Conservation (phyloP, 2,329 filamentous ascomycete genomes). For the Pseudogymnoascus sp. region DNA sequence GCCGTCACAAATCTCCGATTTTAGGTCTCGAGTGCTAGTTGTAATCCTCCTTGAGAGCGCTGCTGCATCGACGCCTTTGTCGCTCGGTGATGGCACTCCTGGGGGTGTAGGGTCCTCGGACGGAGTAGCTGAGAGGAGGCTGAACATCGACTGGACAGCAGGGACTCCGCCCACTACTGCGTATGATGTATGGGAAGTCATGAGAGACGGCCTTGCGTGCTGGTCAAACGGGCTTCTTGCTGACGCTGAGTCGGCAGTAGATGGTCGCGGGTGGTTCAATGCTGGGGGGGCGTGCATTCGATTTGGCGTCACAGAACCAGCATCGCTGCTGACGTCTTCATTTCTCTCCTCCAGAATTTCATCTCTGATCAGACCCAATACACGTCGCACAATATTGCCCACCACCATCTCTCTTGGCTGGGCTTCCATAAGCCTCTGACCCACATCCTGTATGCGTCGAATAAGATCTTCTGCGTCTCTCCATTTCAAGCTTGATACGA, state of each 20-base stretch:
- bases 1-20: conserved; percentile 84
- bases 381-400: conserved; percentile 85
- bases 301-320: conserved; percentile 22
- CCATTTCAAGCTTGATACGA: conserved; percentile 75
- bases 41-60: conserved; percentile 23
- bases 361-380: conserved; percentile 83
- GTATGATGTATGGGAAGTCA: conserved; percentile 55
- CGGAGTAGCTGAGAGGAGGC: conserved; percentile 64
- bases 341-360: conserved; percentile 77
- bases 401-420: conserved; percentile 87
- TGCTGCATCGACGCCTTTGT: conserved; percentile 22
- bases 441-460: conserved; percentile 68
- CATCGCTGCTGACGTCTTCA: conserved; percentile 34
- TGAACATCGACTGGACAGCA: conserved; percentile 68
- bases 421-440: conserved; percentile 67
- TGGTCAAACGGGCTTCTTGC: background rate
- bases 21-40: conserved; percentile 53
- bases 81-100: conserved; percentile 39
- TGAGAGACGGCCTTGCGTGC: conserved; percentile 45
- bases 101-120: conserved; percentile 47
- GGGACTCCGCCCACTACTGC: conserved; percentile 43
- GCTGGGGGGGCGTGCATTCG: conserved; percentile 17
- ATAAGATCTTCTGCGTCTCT: conserved; percentile 70
- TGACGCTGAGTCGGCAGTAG: background rate
- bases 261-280: background rate